Evolutionary conservation across 768 basidiomycete genomes (phyloP).

Genomic region (Coprinellus aureogranulatus): DNA sequence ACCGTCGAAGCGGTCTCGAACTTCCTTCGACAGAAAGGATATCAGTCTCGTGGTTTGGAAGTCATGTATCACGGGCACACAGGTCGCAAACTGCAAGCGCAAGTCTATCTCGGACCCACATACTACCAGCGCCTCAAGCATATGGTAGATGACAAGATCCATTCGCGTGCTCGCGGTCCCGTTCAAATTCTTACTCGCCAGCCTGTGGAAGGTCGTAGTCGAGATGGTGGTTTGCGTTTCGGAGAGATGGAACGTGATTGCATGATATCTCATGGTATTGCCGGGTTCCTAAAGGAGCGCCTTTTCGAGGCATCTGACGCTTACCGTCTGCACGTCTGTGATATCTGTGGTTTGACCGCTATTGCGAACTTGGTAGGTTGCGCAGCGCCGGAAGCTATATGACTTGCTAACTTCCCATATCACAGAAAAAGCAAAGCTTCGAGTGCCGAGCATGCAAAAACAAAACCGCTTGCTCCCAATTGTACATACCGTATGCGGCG

Average conservation of each 20-base stretch:
- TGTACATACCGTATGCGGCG: slow-evolving; percentile 95
- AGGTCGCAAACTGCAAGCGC: slow-evolving; percentile 95
- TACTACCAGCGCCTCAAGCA: slow-evolving; percentile 99
- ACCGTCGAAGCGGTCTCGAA: slow-evolving; percentile 98
- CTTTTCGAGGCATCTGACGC: slow-evolving; percentile 92
- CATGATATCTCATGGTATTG: slow-evolving; percentile 99
- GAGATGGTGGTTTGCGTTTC: slow-evolving; percentile 98
- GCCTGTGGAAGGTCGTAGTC: slow-evolving; percentile 96
- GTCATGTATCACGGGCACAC: slow-evolving; percentile 99
- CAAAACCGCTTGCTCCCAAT: slow-evolving; percentile 89
- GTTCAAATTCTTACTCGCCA: slow-evolving; percentile 97
- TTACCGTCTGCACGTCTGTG: slow-evolving; percentile 93
- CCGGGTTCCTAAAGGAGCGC: slow-evolving; percentile 96
- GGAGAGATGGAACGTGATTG: slow-evolving; percentile 99
- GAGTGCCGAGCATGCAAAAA: slow-evolving; percentile 98
- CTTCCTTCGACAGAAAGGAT: slow-evolving; percentile 83
- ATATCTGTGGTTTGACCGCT: slow-evolving; percentile 96
- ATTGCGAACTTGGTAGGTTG: slow-evolving; percentile 87
- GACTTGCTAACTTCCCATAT: slow-evolving; percentile 10
- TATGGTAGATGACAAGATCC: slow-evolving; percentile 99
- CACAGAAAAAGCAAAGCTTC: slow-evolving; percentile 94
- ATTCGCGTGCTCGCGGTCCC: slow-evolving; percentile 94
- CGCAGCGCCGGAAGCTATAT: too few species aligned
- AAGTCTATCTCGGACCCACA: slow-evolving; percentile 97
- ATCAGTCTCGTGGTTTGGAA: slow-evolving; percentile 95